These are phyloP conservation scores for Sporothrix mexicana DNA, from an alignment of 2,329 filamentous ascomycete genomes.

Conservation along the genomic window DNA sequence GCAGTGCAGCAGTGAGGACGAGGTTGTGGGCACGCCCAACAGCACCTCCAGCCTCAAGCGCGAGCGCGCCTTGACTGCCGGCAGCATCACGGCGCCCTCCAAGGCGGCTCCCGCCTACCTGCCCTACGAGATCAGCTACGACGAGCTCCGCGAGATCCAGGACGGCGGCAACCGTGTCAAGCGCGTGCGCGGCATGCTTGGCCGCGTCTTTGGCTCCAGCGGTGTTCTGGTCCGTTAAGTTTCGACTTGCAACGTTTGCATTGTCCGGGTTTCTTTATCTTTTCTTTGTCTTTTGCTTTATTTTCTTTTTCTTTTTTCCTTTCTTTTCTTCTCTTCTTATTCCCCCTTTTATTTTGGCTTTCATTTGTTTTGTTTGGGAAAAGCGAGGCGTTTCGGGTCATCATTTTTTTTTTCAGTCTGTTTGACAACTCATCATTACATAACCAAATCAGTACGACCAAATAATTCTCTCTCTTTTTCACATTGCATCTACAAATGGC, in stretches of 20 bases:
- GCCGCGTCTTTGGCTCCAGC: constrained; percentile 55
- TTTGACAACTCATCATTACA: background rate
- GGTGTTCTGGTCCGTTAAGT: constrained; percentile 48
- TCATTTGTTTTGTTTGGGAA: constrained; percentile 31
- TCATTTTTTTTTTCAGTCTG: background rate
- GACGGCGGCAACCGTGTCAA: constrained; percentile 56
- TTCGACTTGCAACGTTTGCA: background rate
- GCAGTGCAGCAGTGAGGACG: constrained; percentile 50
- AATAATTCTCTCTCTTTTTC: constrained; percentile 3
- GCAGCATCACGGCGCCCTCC: constrained; percentile 14
- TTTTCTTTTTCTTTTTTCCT: background rate
- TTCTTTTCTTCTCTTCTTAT: constrained; percentile 27
- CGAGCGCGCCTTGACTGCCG: constrained; percentile 13
- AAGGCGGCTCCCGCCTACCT: constrained; percentile 45
- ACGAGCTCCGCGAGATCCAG: constrained; percentile 59
- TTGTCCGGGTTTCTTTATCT: background rate
- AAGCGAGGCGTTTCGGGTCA: constrained; percentile 34
- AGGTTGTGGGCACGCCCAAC: constrained; percentile 42
- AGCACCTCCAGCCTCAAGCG: constrained; percentile 33
- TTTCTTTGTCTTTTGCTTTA: background rate
- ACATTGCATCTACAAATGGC: constrained; percentile 27
- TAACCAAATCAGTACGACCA: constrained; percentile 1
- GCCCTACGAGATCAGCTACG: constrained; percentile 61
- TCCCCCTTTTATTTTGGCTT: constrained; percentile 15
- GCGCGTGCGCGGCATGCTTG: constrained; percentile 58